These are phyloP conservation scores for Metarhizium rileyi DNA, from an alignment of 2,329 filamentous ascomycete genomes.

Conservation along the genomic window DNA sequence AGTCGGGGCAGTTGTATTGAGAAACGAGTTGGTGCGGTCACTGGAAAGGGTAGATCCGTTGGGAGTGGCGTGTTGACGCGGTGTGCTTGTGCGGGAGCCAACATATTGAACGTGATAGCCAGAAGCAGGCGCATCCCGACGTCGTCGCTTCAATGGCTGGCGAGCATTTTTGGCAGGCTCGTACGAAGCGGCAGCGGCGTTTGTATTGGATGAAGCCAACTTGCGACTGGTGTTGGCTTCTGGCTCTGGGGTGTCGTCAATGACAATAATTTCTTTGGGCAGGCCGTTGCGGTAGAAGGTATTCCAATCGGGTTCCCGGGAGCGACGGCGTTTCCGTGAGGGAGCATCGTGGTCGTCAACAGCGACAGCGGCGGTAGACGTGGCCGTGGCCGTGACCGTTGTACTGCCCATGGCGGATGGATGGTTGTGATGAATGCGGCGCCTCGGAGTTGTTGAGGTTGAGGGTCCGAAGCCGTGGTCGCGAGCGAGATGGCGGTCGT, in stretches of 20 bases:
- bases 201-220: slow-evolving; percentile 16
- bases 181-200: slow-evolving; percentile 19
- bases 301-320: slow-evolving; percentile 64
- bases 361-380: slow-evolving; percentile 19
- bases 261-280: slow-evolving; percentile 78
- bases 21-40: slow-evolving; percentile 69
- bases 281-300: slow-evolving; percentile 76
- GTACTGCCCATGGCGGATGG: slow-evolving; percentile 13
- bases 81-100: slow-evolving; percentile 61
- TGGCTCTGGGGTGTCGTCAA: slow-evolving; percentile 61
- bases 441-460: slow-evolving; percentile 11
- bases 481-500: slow-evolving; percentile 13
- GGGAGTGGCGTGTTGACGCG: slow-evolving; percentile 55
- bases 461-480: slow-evolving; percentile 12
- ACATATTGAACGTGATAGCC: slow-evolving; percentile 66
- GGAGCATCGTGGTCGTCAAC: slow-evolving; percentile 13
- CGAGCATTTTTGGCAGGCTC: slow-evolving; percentile 17
- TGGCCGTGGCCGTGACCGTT: slow-evolving; percentile 6
- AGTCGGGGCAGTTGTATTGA: slow-evolving; percentile 82
- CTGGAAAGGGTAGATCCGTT: slow-evolving; percentile 68
- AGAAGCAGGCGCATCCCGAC: slow-evolving; percentile 53
- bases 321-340: slow-evolving; percentile 44
- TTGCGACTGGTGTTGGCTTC: slow-evolving; percentile 33
- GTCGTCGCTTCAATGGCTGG: slow-evolving; percentile 65
- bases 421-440: slow-evolving; percentile 11